These are phyloP conservation scores for Pseudocercospora eumusae DNA, from an alignment of 2,329 filamentous ascomycete species.

Conservation along the genomic window DNA sequence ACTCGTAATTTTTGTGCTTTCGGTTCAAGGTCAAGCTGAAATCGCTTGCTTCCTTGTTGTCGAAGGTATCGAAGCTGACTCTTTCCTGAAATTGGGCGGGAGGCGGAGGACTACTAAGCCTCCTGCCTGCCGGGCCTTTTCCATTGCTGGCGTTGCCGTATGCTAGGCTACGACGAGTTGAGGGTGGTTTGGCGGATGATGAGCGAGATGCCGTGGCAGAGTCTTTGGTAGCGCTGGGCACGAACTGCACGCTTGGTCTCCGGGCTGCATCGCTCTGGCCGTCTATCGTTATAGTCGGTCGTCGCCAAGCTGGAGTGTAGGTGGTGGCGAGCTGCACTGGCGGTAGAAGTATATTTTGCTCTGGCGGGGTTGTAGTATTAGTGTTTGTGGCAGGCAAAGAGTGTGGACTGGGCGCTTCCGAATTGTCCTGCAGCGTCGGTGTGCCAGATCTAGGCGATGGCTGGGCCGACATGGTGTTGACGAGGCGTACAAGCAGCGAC, in stretches of 20 bases:
- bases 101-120: conserved; percentile 39
- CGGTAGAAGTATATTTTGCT: conserved; percentile 34
- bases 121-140: conserved; percentile 23
- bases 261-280: conserved; percentile 27
- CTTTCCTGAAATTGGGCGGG: conserved; percentile 62
- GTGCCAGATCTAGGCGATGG: conserved; percentile 28
- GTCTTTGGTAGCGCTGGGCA: conserved; percentile 33
- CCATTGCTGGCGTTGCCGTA: conserved; percentile 18
- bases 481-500: background rate
- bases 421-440: conserved; percentile 15
- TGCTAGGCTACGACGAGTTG: conserved; percentile 21
- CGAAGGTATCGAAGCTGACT: conserved; percentile 75
- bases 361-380: conserved; percentile 26
- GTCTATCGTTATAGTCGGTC: conserved; percentile 35
- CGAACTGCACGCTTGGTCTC: conserved; percentile 42
- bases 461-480: conserved; percentile 22
- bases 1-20: conserved; percentile 83
- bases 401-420: conserved; percentile 23
- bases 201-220: conserved; percentile 33
- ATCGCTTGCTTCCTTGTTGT: conserved; percentile 65
- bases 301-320: conserved; percentile 39
- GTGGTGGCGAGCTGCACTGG: conserved; percentile 23
- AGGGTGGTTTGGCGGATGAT: conserved; percentile 34
- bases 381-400: conserved; percentile 16
- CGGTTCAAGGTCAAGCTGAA: conserved; percentile 80